phyloP scores from a whole-genome alignment of 1,139 yeast species.

The Candida tropicalis region DNA sequence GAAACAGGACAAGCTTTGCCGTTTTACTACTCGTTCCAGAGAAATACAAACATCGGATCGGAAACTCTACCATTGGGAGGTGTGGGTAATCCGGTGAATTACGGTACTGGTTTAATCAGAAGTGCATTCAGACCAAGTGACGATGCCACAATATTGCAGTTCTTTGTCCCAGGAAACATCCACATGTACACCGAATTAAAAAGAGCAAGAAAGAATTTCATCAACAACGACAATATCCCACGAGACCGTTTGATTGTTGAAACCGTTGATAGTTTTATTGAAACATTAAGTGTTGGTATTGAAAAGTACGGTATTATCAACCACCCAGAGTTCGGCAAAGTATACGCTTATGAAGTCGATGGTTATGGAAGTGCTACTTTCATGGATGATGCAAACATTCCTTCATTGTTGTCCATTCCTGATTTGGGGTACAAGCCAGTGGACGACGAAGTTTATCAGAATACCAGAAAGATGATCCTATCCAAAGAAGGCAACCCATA shows the following conservation, averaged over 20 bases:
- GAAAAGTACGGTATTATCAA: slow-evolving; percentile 62
- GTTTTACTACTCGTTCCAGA: slow-evolving; percentile 65
- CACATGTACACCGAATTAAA: slow-evolving; percentile 68
- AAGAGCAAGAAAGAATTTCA: slow-evolving; percentile 25
- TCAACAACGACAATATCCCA: slow-evolving; percentile 14
- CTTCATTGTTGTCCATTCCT: slow-evolving; percentile 79
- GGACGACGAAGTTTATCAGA: slow-evolving; percentile 65
- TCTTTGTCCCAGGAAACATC: slow-evolving; percentile 85
- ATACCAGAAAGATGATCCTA: slow-evolving; percentile 77
- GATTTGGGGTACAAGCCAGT: slow-evolving; percentile 66
- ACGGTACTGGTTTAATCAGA: slow-evolving; percentile 68
- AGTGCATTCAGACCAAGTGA: slow-evolving; percentile 94
- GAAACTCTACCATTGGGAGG: slow-evolving; percentile 83
- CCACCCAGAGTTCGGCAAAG: slow-evolving; percentile 73
- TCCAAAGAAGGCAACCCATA: slow-evolving; percentile 78
- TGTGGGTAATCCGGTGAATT: slow-evolving; percentile 80
- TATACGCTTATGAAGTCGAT: slow-evolving; percentile 87
- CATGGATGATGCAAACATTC: slow-evolving; percentile 93
- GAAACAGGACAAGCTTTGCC: slow-evolving; percentile 54
- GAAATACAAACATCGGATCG: slow-evolving; percentile 74
- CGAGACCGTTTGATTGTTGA: slow-evolving; percentile 17
- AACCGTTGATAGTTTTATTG: slow-evolving; percentile 39
- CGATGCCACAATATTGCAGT: slow-evolving; percentile 81
- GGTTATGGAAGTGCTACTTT: slow-evolving; percentile 75
- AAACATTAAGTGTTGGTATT: slow-evolving; percentile 56